Base-by-base conservation (phyloP, 768 basidiomycete species). In the Gloeophyllum trabeum region DNA sequence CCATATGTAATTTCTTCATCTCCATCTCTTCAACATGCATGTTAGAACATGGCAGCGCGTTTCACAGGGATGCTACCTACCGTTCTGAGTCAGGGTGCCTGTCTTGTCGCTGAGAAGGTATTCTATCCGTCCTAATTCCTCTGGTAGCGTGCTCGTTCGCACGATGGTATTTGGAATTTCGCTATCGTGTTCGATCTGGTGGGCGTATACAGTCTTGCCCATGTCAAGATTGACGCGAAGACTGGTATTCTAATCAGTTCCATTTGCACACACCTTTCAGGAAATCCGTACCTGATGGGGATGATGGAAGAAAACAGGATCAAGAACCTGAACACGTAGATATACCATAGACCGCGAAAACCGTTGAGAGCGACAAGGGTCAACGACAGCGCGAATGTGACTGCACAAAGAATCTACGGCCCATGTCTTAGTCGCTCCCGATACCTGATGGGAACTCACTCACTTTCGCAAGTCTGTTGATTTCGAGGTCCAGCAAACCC, bases 231-330 rank as follows among this genome's bases (percentile, higher is more conserved):
- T 99, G 41, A 99, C 94, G n/a, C 96, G 86, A 43, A 99, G 67
- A 70, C 93, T 97, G 56, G 4, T 23, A 13, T 18, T 26, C 34
- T 12, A 19, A 25, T 42, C 14, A 50, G 35, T 43, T 24, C n/a
- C 10, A 30, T 16, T 16, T 30, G 28, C 28, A 30, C 28, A 30
- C 28, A n/a, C n/a, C 10, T 7, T 30, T 30, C 28, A 7, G 28
- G 28, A 12, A 37, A 16, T 34, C 58, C 81, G 42, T 39, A 89
- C 94, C 91, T 94, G 64, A 99, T 99, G 20, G 96, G 94, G 55
- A 99, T 98, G 60, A 99, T 99, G 22, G 91, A 94, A 39, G 94
- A 97, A 64, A 98, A 99, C 18, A 99, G 71, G 55, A 99, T 98
- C 41, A 99, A 69, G 61, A 99, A 99, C 16, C 96, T 77, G 63